Evolutionary conservation across 2,329 filamentous ascomycete species (phyloP).

Genomic region (Erysiphe pulchra): DNA sequence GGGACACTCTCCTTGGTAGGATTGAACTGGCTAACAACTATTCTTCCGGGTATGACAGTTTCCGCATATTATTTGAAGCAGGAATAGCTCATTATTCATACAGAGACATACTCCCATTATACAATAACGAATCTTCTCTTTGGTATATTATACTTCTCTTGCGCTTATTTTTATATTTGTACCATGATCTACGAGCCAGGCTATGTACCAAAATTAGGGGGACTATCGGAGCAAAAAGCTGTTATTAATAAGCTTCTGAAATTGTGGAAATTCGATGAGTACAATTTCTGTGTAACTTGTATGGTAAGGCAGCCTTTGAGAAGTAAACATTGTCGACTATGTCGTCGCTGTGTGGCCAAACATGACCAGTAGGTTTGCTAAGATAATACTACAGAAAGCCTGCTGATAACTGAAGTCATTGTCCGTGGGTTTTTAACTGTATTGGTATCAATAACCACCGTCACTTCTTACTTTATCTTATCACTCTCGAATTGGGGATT

Average conservation of each 20-base stretch:
- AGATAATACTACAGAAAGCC: neutral
- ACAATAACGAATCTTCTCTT: slow-evolving; percentile 64
- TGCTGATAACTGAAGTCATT: slow-evolving; percentile 36
- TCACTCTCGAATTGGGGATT: slow-evolving; percentile 53
- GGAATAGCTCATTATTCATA: slow-evolving; percentile 12
- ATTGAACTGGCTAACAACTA: slow-evolving; percentile 44
- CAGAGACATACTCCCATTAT: slow-evolving; percentile 37
- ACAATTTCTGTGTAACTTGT: slow-evolving; percentile 80
- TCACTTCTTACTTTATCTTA: slow-evolving; percentile 79
- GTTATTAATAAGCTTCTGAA: slow-evolving; percentile 70
- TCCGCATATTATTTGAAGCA: slow-evolving; percentile 1
- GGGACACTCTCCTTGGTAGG: slow-evolving; percentile 63
- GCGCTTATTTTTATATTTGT: slow-evolving; percentile 63
- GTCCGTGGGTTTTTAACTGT: slow-evolving; percentile 95
- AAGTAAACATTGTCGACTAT: slow-evolving; percentile 87
- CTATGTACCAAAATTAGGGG: slow-evolving; percentile 72
- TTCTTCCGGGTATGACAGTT: slow-evolving; percentile 38
- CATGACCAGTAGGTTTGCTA: slow-evolving; percentile 58
- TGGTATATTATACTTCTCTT: slow-evolving; percentile 33
- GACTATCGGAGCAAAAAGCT: slow-evolving; percentile 69
- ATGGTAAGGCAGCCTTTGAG: slow-evolving; percentile 83
- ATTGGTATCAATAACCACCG: slow-evolving; percentile 88
- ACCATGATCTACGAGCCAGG: slow-evolving; percentile 79
- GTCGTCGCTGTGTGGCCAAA: slow-evolving; percentile 78
- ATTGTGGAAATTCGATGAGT: slow-evolving; percentile 74